A percentile compares a stretch with the other conserved stretches of the same genome.
phyloP scores from a whole-genome alignment of 495 filamentous ascomycete species.

The Trichoderma gamsii region DNA sequence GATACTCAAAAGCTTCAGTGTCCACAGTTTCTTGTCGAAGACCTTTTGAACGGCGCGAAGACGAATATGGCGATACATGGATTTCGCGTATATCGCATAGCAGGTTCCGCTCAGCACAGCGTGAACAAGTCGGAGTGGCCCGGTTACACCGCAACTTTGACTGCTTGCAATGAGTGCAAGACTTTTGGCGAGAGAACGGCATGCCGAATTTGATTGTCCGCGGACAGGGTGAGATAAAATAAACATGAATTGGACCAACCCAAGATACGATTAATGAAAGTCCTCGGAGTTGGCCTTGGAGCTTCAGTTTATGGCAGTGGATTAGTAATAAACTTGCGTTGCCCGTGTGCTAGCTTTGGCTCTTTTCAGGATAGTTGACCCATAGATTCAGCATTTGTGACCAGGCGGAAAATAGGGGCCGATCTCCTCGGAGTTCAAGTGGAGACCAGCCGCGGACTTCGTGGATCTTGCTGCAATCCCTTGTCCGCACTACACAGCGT shows the following conservation, averaged over 20 bases:
- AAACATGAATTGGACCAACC: neutral
- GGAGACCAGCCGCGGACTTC: neutral
- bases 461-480: neutral
- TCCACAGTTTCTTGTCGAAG: neutral
- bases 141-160: conserved; percentile 1
- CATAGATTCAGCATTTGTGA: neutral
- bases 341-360: neutral
- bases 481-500: neutral
- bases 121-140: conserved; percentile 2
- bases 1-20: neutral
- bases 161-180: neutral
- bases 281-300: neutral
- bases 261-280: neutral
- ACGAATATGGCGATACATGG: neutral
- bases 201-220: neutral
- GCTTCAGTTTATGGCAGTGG: neutral
- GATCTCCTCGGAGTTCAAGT: neutral
- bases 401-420: neutral
- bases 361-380: neutral
- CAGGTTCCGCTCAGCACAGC: conserved; percentile 3
- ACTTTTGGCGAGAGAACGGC: conserved; percentile 1
- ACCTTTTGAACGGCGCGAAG: neutral
- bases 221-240: neutral
- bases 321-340: neutral
- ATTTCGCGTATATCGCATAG: neutral